phyloP scores from a whole-genome alignment of 345 rosid genomes.

The Eucalyptus sp. region DNA sequence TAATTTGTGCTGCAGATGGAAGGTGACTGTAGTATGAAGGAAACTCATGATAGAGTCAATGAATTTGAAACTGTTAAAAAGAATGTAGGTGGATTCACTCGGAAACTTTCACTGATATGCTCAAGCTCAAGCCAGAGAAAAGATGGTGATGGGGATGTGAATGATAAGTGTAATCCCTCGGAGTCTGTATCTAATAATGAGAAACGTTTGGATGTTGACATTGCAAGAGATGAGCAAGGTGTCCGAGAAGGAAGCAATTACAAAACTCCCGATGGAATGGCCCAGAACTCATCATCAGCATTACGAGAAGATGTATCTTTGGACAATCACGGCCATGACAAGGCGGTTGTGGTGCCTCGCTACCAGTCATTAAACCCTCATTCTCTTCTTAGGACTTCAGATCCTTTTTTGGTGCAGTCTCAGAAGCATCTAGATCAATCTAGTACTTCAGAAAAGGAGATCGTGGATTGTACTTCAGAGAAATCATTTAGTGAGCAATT shows the following conservation, averaged over 20 bases:
- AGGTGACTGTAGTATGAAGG: constrained; percentile 2
- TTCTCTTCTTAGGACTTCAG: neutral
- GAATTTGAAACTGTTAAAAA: constrained; percentile 5
- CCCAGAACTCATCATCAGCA: neutral
- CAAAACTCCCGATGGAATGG: neutral
- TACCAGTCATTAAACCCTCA: neutral
- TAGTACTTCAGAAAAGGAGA: neutral
- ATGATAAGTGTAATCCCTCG: neutral
- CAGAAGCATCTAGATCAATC: neutral
- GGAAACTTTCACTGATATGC: constrained; percentile 24
- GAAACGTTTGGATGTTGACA: neutral
- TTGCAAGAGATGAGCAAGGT: neutral
- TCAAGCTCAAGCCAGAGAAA: constrained; percentile 5
- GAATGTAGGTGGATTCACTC: constrained; percentile 8
- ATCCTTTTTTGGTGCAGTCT: neutral
- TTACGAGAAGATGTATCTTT: neutral
- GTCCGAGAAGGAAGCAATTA: neutral
- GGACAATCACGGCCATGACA: neutral
- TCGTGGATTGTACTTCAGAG: neutral
- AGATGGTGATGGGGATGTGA: neutral
- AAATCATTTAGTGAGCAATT: neutral
- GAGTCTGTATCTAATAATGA: neutral
- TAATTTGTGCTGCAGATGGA: constrained; percentile 19
- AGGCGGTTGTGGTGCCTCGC: neutral
- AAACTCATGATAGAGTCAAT: constrained; percentile 3